Evolutionary conservation across 345 rosid species (phyloP).

Genomic region (Citrus sinensis): DVS_A1.0 CM039166.1:18599501-18600000

Average conservation of each 20-base stretch:
- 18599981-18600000: conserved; percentile 2
- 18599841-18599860: conserved; percentile 30
- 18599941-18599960: conserved; percentile 19
- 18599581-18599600: conserved; percentile 88
- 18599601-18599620: conserved; percentile 76
- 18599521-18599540: conserved; percentile 38
- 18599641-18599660: conserved; percentile 78
- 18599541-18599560: conserved; percentile 65
- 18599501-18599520: conserved; percentile 29
- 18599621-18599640: conserved; percentile 34
- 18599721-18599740: conserved; percentile 71
- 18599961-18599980: background rate
- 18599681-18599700: conserved; percentile 43
- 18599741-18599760: conserved; percentile 76
- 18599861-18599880: conserved; percentile 38
- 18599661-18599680: conserved; percentile 89
- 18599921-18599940: conserved; percentile 22
- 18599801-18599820: conserved; percentile 29
- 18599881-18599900: conserved; percentile 13
- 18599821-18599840: conserved; percentile 30
- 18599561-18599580: conserved; percentile 47
- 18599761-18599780: conserved; percentile 43
- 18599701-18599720: conserved; percentile 51
- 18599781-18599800: conserved; percentile 40
- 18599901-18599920: conserved; percentile 43